Percentiles rank a stretch among this genome's conserved stretches.
Conservation (phyloP, 2,329 filamentous ascomycete genomes). For the Periconia sp. region DNA sequence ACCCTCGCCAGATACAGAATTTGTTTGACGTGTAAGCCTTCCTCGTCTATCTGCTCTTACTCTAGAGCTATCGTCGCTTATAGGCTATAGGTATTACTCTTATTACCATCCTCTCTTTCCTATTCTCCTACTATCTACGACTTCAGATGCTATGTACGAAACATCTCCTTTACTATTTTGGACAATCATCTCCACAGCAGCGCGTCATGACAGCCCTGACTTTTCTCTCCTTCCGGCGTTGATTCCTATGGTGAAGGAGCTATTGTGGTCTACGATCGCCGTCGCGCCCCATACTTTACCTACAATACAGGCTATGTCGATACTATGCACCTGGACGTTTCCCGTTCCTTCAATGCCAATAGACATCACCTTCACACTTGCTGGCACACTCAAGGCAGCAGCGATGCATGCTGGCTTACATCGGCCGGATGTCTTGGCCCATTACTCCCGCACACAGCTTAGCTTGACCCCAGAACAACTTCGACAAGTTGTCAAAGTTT, state of each 20-base stretch:
- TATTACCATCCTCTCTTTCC: background rate
- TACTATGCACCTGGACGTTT: background rate
- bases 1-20: background rate
- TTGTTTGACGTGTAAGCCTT: background rate
- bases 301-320: background rate
- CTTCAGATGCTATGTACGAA: constrained; percentile 9
- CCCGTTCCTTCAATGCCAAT: constrained; percentile 1
- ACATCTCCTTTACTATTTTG: constrained; percentile 33
- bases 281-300: background rate
- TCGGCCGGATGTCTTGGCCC: background rate
- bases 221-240: background rate
- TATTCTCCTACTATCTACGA: background rate
- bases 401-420: constrained; percentile 1
- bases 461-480: background rate
- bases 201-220: constrained; percentile 12
- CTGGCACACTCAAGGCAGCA: background rate
- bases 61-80: background rate
- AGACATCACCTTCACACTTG: background rate
- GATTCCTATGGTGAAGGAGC: background rate
- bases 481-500: background rate
- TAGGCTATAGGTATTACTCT: background rate
- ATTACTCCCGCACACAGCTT: background rate
- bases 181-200: constrained; percentile 35
- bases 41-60: background rate
- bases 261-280: background rate